Base-by-base conservation (phyloP, 2,329 filamentous ascomycete species). In the Alternaria atra region DNA sequence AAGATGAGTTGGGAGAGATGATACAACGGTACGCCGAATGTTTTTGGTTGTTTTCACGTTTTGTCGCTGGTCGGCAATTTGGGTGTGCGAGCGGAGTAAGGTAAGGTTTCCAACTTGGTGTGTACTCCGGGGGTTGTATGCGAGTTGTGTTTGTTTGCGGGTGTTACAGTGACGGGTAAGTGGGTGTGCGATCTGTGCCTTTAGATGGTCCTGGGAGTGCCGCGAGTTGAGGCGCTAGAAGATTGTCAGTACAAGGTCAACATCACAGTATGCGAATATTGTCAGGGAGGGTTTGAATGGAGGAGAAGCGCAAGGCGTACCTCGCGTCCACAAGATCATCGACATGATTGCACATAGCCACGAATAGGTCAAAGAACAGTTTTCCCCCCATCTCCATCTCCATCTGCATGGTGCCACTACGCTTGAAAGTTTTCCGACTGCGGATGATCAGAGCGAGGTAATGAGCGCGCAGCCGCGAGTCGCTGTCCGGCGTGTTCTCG, bases 281-380 rank as follows among this genome's bases (percentile, higher is more conserved):
- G 29, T 25, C 42, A 23, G 30, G 50, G 55, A 40, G 29, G 40
- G 50, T 42, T n/a, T 52, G 23, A 48, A 34, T 3, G 58, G 55
- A 66, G 55, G 62, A 68, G 59, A 68, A 58, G 69, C 63, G 52
- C 67, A 63, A 65, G 59, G 73, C 74, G 75, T 67, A 78, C 87
- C 87, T 90, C 81, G 92, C 89, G 79, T 95, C 93, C 82, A 92
- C 90, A 82, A 97, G 89, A 82, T 97, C 94, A 87, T 97, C 94
- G 77, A 97, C 91, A 84, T 97, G 94, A 84, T 97, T 97, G 86
- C 93, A 97, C 90, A 97, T 92, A 75, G 94, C 94, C 79, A 97
- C 94, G 81, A 97, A 98, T 81, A 98, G 85, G 86, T 97, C 94
- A 84, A 98, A 98, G 87, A 95, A 97, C 83, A 97, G 86, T 86